These are phyloP conservation scores for Cercospora janseana DNA, from an alignment of 2,329 filamentous ascomycete genomes.

Conservation along the genomic window DNA sequence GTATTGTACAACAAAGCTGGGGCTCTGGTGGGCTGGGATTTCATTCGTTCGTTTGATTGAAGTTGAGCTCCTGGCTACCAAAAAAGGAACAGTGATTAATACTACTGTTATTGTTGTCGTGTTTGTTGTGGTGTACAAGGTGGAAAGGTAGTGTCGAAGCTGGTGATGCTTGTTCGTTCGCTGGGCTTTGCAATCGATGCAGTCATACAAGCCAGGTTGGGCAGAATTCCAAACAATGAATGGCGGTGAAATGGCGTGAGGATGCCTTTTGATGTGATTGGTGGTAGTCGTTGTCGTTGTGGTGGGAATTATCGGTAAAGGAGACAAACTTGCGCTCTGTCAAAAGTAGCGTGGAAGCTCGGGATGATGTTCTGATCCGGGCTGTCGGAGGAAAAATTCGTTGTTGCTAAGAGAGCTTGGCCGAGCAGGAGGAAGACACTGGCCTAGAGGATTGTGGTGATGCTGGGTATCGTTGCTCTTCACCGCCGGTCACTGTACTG, in stretches of 20 bases:
- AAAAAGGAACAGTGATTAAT: too few species aligned
- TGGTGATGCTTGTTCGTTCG: too few species aligned
- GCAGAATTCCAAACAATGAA: slow-evolving; percentile 12
- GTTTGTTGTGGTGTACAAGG: slow-evolving; percentile 15
- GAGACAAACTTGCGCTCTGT: slow-evolving; percentile 23
- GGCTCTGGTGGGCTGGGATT: too few species aligned
- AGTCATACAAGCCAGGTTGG: slow-evolving; percentile 18
- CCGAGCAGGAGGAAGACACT: slow-evolving; percentile 11
- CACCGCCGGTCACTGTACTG: slow-evolving; percentile 19
- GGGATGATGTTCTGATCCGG: slow-evolving; percentile 19
- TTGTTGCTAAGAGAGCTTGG: slow-evolving; percentile 18
- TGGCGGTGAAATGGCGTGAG: slow-evolving; percentile 28
- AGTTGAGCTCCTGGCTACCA: slow-evolving; percentile 5
- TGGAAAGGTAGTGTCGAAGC: slow-evolving; percentile 9
- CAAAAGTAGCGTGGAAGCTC: slow-evolving; percentile 20
- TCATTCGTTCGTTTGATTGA: slow-evolving; percentile 1
- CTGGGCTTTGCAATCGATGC: slow-evolving; percentile 8
- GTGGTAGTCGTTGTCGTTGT: too few species aligned
- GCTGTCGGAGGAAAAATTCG: slow-evolving; percentile 17
- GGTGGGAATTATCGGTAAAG: slow-evolving; percentile 17
- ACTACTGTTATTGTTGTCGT: slow-evolving; percentile 7
- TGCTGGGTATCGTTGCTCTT: slow-evolving; percentile 26
- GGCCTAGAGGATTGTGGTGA: slow-evolving; percentile 16
- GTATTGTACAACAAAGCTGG: slow-evolving; percentile 18
- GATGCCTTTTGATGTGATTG: slow-evolving; percentile 17